Conservation (phyloP, 2,329 filamentous ascomycete species). For the Aspergillus flavus region DNA sequence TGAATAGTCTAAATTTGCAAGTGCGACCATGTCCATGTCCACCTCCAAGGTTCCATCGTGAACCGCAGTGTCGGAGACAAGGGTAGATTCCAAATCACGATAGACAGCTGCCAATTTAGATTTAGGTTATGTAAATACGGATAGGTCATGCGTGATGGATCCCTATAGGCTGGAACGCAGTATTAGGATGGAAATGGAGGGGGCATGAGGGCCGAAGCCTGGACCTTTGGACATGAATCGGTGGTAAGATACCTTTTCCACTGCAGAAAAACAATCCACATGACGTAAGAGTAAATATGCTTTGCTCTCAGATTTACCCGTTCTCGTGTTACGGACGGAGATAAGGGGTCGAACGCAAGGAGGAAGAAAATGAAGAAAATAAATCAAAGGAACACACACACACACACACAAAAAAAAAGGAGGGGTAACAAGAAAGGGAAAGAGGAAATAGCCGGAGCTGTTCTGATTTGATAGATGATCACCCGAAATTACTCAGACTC, state of each 20-base stretch:
- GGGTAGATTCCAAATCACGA: conserved; percentile 6
- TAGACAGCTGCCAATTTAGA: not conserved
- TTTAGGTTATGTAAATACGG: conserved; percentile 5
- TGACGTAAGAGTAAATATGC: not conserved
- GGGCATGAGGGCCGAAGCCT: not conserved
- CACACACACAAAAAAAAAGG: not conserved
- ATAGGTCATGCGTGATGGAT: conserved; percentile 2
- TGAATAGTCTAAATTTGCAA: not conserved
- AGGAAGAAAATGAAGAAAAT: not conserved
- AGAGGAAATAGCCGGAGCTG: not conserved
- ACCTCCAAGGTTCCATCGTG: not conserved
- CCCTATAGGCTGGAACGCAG: not conserved
- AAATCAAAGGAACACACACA: not conserved
- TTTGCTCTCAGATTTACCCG: not conserved
- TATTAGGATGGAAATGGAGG: not conserved
- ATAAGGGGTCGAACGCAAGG: not conserved
- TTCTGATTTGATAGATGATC: conserved; percentile 12
- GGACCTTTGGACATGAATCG: not conserved
- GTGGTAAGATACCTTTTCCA: not conserved
- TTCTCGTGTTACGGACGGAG: not conserved
- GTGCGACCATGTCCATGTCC: not conserved
- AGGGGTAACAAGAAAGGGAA: not conserved
- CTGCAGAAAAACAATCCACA: not conserved
- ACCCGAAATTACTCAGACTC: conserved; percentile 5
- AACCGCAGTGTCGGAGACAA: not conserved